These are phyloP conservation scores for Sordariomycetes sp. DNA, from an alignment of 2,329 filamentous ascomycete genomes.

Conservation along the genomic window DNA sequence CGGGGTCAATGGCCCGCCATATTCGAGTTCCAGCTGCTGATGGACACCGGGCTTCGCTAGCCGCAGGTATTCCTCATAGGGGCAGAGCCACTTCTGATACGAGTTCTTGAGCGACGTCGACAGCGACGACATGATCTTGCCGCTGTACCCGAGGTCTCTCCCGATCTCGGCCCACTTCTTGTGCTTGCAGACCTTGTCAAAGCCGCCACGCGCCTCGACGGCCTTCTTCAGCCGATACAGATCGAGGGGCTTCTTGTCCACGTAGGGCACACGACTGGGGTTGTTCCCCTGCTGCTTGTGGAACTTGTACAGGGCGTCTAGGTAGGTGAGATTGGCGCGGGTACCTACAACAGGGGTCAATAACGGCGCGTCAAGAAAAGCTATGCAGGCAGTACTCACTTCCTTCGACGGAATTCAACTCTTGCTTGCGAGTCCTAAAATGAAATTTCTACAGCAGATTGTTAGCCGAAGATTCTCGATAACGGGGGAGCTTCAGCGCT, in stretches of 20 bases:
- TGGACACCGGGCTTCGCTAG: constrained; percentile 92
- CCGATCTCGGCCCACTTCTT: constrained; percentile 99
- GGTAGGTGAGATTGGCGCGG: constrained; percentile 87
- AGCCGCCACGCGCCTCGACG: constrained; percentile 86
- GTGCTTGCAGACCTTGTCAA: constrained; percentile 89
- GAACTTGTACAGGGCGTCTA: constrained; percentile 89
- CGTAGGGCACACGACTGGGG: constrained; percentile 84
- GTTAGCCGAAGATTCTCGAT: neutral
- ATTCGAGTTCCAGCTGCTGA: constrained; percentile 84
- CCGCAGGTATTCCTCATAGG: constrained; percentile 88
- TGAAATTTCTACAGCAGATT: constrained; percentile 62
- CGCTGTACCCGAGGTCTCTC: constrained; percentile 89
- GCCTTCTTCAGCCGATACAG: constrained; percentile 94
- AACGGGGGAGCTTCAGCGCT: neutral
- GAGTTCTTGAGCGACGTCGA: constrained; percentile 98
- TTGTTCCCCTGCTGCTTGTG: constrained; percentile 95
- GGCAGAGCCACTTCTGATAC: constrained; percentile 91
- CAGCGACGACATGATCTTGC: constrained; percentile 98
- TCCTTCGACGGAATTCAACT: constrained; percentile 96
- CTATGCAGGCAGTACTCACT: constrained; percentile 43
- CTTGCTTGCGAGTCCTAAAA: constrained; percentile 90
- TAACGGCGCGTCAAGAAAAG: neutral
- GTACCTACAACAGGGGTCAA: constrained; percentile 45
- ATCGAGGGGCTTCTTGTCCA: constrained; percentile 94
- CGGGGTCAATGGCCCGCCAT: constrained; percentile 83